Conservation (phyloP, 2,329 filamentous ascomycete species). For the Alternaria incomplexa region DNA sequence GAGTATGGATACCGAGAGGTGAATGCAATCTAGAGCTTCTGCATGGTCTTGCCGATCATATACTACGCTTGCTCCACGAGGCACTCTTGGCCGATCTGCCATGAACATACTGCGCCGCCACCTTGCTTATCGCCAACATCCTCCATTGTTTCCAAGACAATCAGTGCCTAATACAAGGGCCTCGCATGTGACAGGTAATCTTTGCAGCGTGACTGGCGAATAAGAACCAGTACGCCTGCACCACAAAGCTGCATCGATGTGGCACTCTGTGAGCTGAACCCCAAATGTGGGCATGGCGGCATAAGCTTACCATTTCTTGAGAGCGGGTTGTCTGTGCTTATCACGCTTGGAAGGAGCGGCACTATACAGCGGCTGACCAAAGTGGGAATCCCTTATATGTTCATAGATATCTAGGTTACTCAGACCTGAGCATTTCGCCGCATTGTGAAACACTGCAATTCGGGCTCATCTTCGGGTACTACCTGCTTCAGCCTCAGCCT, state of each 20-base stretch:
- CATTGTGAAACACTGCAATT: not conserved
- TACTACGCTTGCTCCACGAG: not conserved
- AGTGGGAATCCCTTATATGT: not conserved
- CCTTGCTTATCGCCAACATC: not conserved
- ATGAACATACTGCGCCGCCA: not conserved
- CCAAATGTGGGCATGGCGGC: not conserved
- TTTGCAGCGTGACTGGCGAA: not conserved
- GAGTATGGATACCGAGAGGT: not conserved
- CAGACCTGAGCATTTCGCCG: not conserved
- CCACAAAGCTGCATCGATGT: not conserved
- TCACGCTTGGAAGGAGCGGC: not conserved
- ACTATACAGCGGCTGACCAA: not conserved
- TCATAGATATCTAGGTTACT: not conserved
- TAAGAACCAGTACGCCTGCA: not conserved
- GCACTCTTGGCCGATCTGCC: not conserved
- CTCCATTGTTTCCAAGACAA: not conserved
- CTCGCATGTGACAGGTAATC: not conserved
- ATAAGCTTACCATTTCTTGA: constrained; percentile 1
- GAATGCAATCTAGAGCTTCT: not conserved
- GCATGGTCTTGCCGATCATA: not conserved
- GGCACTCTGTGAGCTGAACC: not conserved
- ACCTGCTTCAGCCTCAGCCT: not conserved
- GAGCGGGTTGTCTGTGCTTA: constrained; percentile 2
- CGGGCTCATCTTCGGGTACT: not conserved
- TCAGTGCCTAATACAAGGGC: not conserved